Percentiles rank a stretch among this genome's conserved stretches.
Evolutionary conservation across 768 basidiomycete genomes (phyloP).

Genomic region (Chalciporus sphaerocephalus): DNA sequence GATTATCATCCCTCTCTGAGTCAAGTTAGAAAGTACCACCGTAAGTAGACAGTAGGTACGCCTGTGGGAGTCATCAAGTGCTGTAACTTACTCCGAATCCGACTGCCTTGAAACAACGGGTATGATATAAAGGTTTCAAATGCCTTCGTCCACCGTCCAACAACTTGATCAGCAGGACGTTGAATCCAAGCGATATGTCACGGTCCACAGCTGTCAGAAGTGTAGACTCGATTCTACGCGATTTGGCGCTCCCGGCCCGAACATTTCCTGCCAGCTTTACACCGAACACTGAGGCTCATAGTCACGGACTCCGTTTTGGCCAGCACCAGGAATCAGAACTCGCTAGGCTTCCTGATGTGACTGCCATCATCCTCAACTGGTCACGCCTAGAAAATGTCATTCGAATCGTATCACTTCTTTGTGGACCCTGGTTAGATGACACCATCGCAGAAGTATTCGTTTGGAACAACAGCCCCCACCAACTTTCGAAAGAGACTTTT

Average conservation of each 20-base stretch:
- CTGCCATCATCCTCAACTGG: slow-evolving; percentile 65
- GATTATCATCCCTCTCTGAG: too few species aligned
- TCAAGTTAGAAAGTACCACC: too few species aligned
- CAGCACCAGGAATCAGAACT: not conserved
- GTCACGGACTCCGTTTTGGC: slow-evolving; percentile 13
- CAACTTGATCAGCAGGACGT: not conserved
- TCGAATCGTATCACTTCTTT: slow-evolving; percentile 50
- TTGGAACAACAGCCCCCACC: slow-evolving; percentile 59
- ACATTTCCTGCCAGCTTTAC: slow-evolving; percentile 19
- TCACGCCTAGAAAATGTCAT: slow-evolving; percentile 58
- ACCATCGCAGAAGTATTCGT: slow-evolving; percentile 48
- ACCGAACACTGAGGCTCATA: not conserved
- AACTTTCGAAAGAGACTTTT: slow-evolving; percentile 43
- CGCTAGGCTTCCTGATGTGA: slow-evolving; percentile 38
- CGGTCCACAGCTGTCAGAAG: not conserved
- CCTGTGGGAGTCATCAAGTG: too few species aligned
- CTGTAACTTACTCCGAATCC: too few species aligned
- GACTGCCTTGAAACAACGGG: too few species aligned
- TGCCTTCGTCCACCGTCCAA: too few species aligned
- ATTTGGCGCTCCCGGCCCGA: slow-evolving; percentile 13
- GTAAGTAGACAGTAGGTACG: too few species aligned
- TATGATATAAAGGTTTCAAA: too few species aligned
- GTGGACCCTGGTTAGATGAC: slow-evolving; percentile 41
- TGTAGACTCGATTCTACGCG: slow-evolving; percentile 10
- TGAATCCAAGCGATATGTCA: not conserved